These are phyloP conservation scores for Taxawa tesnikishii DNA, from an alignment of 2,329 filamentous ascomycete genomes.

Conservation along the genomic window DNA sequence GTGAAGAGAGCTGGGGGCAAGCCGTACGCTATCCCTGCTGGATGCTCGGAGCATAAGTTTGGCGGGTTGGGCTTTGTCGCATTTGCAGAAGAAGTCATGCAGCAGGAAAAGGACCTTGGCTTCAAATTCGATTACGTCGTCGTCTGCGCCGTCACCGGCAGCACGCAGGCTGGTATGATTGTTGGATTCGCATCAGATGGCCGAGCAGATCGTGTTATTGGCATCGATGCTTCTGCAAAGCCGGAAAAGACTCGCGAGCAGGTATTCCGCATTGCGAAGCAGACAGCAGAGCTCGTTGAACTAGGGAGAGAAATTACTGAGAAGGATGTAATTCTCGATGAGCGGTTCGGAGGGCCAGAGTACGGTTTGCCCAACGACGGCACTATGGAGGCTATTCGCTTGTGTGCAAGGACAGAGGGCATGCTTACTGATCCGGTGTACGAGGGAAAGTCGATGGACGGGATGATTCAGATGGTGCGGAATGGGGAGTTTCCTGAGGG, in stretches of 20 bases:
- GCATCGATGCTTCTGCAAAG: conserved; percentile 54
- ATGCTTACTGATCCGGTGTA: conserved; percentile 68
- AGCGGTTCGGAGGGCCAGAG: conserved; percentile 51
- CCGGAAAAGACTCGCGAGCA: conserved; percentile 51
- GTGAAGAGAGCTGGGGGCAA: conserved; percentile 41
- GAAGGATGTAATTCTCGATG: conserved; percentile 51
- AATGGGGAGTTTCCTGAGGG: conserved; percentile 49
- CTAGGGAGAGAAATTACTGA: conserved; percentile 48
- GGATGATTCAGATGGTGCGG: conserved; percentile 56
- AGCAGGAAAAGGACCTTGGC: conserved; percentile 49
- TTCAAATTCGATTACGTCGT: conserved; percentile 56
- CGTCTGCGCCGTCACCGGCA: conserved; percentile 55
- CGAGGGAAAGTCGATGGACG: conserved; percentile 62
- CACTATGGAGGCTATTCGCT: conserved; percentile 57
- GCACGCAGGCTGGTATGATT: conserved; percentile 59
- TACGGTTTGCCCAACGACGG: conserved; percentile 56
- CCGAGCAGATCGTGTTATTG: conserved; percentile 44
- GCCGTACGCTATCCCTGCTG: conserved; percentile 62
- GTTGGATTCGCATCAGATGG: conserved; percentile 51
- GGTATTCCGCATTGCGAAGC: conserved; percentile 53
- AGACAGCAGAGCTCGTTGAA: conserved; percentile 52
- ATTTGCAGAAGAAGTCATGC: conserved; percentile 57
- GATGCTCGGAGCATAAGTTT: conserved; percentile 57
- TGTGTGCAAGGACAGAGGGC: conserved; percentile 55
- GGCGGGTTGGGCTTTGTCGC: conserved; percentile 59